phyloP scores from a whole-genome alignment of 2,329 filamentous ascomycete species.

The Arthrobotrys megalospora region DNA sequence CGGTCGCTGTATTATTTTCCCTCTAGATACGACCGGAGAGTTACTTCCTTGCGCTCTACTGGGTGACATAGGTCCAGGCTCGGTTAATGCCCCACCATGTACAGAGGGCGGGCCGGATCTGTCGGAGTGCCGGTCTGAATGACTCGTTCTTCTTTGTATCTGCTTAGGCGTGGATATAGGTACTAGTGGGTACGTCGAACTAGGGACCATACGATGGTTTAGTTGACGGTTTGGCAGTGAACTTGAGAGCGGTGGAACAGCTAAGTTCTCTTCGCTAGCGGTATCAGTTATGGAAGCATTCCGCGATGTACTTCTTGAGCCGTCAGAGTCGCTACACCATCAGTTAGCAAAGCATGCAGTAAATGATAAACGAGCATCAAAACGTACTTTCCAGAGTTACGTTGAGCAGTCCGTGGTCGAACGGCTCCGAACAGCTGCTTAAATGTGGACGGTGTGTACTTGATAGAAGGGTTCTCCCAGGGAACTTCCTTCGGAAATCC shows the following conservation, averaged over 20 bases:
- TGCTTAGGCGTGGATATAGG: slow-evolving; percentile 33
- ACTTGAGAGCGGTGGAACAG: slow-evolving; percentile 43
- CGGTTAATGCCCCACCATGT: slow-evolving; percentile 41
- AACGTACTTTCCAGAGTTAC: slow-evolving; percentile 49
- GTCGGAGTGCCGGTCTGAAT: slow-evolving; percentile 51
- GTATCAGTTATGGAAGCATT: slow-evolving; percentile 57
- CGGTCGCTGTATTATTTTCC: slow-evolving; percentile 41
- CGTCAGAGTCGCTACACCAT: slow-evolving; percentile 43
- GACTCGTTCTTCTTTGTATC: slow-evolving; percentile 37
- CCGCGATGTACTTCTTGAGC: slow-evolving; percentile 56
- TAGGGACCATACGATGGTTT: slow-evolving; percentile 20
- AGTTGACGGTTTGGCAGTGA: slow-evolving; percentile 47
- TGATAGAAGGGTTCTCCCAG: slow-evolving; percentile 59
- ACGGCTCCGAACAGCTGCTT: slow-evolving; percentile 30
- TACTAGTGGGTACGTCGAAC: slow-evolving; percentile 29
- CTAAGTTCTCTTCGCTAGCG: slow-evolving; percentile 56
- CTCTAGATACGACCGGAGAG: slow-evolving; percentile 36
- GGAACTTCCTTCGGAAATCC: slow-evolving; percentile 58
- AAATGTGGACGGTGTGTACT: slow-evolving; percentile 56
- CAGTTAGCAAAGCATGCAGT: slow-evolving; percentile 12
- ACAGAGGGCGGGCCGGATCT: slow-evolving; percentile 41
- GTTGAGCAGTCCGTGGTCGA: slow-evolving; percentile 35
- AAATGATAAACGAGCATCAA: not conserved
- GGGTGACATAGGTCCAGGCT: slow-evolving; percentile 39
- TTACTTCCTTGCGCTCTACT: slow-evolving; percentile 27